Conservation (phyloP, 1,139 yeast species). For the Candida gigantensis region DNA sequence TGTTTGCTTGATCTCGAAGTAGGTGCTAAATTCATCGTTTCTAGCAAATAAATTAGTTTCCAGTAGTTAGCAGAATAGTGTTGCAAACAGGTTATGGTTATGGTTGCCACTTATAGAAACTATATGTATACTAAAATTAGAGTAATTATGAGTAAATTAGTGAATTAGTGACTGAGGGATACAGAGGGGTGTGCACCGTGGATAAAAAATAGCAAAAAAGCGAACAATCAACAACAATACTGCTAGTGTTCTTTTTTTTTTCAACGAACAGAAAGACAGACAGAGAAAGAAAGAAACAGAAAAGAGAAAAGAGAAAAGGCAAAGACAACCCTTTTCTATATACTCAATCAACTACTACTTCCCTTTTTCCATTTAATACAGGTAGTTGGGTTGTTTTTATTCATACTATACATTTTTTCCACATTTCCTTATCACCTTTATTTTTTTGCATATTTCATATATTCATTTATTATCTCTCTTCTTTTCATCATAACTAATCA, state of each 20-base stretch:
- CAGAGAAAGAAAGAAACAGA: neutral
- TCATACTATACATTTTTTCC: too few species aligned
- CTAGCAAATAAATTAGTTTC: neutral
- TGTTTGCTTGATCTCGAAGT: too few species aligned
- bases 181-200: too few species aligned
- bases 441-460: neutral
- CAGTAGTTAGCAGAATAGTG: neutral
- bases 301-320: slow-evolving; percentile 1
- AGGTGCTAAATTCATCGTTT: neutral
- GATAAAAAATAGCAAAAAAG: neutral
- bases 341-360: neutral
- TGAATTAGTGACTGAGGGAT: too few species aligned
- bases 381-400: too few species aligned
- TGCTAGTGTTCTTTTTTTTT: too few species aligned
- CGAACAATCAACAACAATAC: too few species aligned
- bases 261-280: neutral
- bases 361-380: too few species aligned
- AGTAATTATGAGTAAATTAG: too few species aligned
- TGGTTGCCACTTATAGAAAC: too few species aligned
- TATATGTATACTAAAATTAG: too few species aligned
- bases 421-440: neutral
- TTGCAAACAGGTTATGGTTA: too few species aligned
- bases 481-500: slow-evolving; percentile 18
- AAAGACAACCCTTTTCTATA: neutral
- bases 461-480: neutral